Evolutionary conservation across 345 rosid genomes (phyloP).

Genomic region (Heritiera littoralis): DNA sequence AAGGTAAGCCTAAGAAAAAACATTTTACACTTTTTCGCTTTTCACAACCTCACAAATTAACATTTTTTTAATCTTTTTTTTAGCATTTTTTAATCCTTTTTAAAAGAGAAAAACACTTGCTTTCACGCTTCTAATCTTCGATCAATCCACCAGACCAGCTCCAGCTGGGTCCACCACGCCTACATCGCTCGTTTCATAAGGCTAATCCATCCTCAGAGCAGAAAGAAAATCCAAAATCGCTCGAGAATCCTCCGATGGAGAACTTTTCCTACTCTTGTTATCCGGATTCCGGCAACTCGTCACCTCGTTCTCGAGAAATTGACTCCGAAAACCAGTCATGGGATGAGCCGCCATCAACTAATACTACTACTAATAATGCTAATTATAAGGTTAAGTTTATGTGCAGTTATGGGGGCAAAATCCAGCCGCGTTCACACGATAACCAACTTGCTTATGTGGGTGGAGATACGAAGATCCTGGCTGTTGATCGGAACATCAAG

Average conservation of each 20-base stretch:
- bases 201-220: not conserved
- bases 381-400: slow-evolving; percentile 50
- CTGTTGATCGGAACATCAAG: slow-evolving; percentile 51
- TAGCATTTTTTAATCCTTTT: not conserved
- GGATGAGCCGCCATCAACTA: slow-evolving; percentile 40
- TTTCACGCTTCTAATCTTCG: slow-evolving; percentile 1
- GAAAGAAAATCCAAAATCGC: not conserved
- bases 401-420: slow-evolving; percentile 74
- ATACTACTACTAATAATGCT: slow-evolving; percentile 25
- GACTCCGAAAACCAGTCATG: slow-evolving; percentile 55
- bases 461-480: slow-evolving; percentile 65
- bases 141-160: slow-evolving; percentile 1
- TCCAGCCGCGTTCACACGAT: slow-evolving; percentile 63
- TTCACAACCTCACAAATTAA: not conserved
- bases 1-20: not conserved
- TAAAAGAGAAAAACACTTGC: not conserved
- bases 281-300: slow-evolving; percentile 62
- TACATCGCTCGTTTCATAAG: not conserved
- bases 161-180: slow-evolving; percentile 7
- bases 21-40: not conserved
- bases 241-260: slow-evolving; percentile 34
- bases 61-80: not conserved
- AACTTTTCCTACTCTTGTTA: slow-evolving; percentile 49
- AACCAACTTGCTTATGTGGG: slow-evolving; percentile 56
- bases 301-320: slow-evolving; percentile 61